Conservation (phyloP, 1,139 yeast species). For the Blastobotrys raffinosifermentans region DNA sequence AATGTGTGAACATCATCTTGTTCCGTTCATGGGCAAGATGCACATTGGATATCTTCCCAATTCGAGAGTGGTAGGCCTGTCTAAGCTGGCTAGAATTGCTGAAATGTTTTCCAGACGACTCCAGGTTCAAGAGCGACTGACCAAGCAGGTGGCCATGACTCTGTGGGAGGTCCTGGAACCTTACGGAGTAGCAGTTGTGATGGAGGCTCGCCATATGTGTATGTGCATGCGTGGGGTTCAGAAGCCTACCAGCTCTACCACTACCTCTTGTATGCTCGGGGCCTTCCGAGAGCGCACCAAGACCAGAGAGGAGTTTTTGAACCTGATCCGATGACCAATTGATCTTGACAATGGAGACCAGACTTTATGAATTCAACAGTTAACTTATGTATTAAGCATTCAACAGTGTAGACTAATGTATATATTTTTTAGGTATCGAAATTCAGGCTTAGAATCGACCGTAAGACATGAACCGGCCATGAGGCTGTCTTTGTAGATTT, state of each 20-base stretch:
- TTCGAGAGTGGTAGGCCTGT: slow-evolving; percentile 87
- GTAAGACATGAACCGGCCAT: no score
- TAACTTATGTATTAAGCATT: no score
- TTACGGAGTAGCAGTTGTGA: slow-evolving; percentile 95
- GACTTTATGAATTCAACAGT: no score
- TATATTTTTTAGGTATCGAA: no score
- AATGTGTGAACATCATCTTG: slow-evolving; percentile 94
- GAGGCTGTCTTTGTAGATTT: no score
- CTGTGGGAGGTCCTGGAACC: slow-evolving; percentile 85
- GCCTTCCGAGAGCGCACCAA: slow-evolving; percentile 88
- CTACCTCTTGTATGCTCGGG: slow-evolving; percentile 96
- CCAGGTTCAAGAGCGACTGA: slow-evolving; percentile 94
- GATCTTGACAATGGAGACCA: no score
- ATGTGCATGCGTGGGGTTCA: slow-evolving; percentile 99
- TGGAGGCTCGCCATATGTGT: slow-evolving; percentile 98
- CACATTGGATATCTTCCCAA: slow-evolving; percentile 96
- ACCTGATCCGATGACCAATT: no score
- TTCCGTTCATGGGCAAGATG: slow-evolving; percentile 94
- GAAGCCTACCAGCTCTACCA: slow-evolving; percentile 87
- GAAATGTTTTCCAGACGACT: slow-evolving; percentile 94
- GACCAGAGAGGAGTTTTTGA: slow-evolving; percentile 92
- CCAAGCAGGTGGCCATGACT: slow-evolving; percentile 97
- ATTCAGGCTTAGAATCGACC: no score
- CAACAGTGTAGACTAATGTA: no score
- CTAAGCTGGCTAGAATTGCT: slow-evolving; percentile 89